A percentile compares a stretch with the other conserved stretches of the same genome.
Evolutionary conservation across 129 eudicot genomes (phyloP).

Genomic region (Saussurea involucrata): DNA sequence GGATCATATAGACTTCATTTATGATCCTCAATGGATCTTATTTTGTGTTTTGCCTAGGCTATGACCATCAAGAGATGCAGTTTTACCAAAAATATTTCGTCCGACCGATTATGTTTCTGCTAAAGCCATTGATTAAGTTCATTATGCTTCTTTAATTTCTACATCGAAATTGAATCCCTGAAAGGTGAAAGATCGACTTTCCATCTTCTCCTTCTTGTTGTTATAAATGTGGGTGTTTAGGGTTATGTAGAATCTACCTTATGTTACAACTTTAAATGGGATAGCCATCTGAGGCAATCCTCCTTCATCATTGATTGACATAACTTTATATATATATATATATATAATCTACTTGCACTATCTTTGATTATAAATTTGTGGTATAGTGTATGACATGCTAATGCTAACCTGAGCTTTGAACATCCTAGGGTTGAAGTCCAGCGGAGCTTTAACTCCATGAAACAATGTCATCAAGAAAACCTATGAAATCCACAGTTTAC

Average conservation of each 20-base stretch:
- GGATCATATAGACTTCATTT: neutral
- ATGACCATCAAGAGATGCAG: slow-evolving; percentile 52
- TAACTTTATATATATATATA: slow-evolving; percentile 88
- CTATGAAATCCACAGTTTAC: too few relatives aligned
- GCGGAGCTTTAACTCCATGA: too few relatives aligned
- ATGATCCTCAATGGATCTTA: neutral
- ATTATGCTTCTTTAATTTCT: slow-evolving; percentile 34
- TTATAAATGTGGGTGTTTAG: neutral
- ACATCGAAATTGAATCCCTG: neutral
- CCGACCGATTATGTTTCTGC: slow-evolving; percentile 61
- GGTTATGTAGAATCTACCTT: slow-evolving; percentile 75
- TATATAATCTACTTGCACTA: slow-evolving; percentile 61
- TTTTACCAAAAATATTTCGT: slow-evolving; percentile 51
- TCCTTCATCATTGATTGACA: slow-evolving; percentile 83
- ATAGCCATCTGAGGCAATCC: slow-evolving; percentile 73
- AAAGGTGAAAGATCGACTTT: too few relatives aligned
- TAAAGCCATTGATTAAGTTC: slow-evolving; percentile 76
- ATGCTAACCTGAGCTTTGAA: slow-evolving; percentile 2
- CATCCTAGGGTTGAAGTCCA: slow-evolving; percentile 69
- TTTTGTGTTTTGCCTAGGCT: slow-evolving; percentile 43
- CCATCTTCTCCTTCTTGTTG: too few relatives aligned
- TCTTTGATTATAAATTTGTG: slow-evolving; percentile 37
- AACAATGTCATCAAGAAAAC: too few relatives aligned
- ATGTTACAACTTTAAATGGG: slow-evolving; percentile 95
- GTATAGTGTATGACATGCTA: slow-evolving; percentile 5